phyloP scores from a whole-genome alignment of 1,139 yeast genomes.

The Pichia sp. region DNA sequence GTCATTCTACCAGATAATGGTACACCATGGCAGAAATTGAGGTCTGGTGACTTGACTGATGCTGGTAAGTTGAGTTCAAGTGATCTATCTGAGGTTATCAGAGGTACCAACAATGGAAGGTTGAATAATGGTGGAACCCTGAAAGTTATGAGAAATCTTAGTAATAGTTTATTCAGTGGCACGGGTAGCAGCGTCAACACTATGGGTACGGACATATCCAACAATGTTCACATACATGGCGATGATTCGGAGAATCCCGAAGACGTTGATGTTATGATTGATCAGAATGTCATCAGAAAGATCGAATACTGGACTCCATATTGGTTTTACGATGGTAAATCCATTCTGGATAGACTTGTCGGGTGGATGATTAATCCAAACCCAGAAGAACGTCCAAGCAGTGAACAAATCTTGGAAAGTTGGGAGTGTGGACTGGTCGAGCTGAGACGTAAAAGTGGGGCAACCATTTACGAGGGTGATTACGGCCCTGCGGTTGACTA shows the following conservation, averaged over 20 bases:
- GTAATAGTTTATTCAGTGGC: conserved; percentile 15
- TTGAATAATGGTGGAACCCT: not conserved
- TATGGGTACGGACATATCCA: conserved; percentile 9
- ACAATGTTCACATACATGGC: too few species aligned
- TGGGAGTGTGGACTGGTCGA: conserved; percentile 78
- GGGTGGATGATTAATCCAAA: conserved; percentile 85
- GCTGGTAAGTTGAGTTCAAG: conserved; percentile 83
- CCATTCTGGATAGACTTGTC: conserved; percentile 72
- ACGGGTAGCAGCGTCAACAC: conserved; percentile 17
- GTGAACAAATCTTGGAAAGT: conserved; percentile 56
- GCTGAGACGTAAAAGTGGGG: conserved; percentile 82
- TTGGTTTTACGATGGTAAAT: conserved; percentile 68
- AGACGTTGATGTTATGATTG: too few species aligned
- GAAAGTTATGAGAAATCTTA: conserved; percentile 1
- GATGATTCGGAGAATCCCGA: too few species aligned
- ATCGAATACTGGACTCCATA: conserved; percentile 66
- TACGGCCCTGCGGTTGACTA: conserved; percentile 55
- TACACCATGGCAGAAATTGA: conserved; percentile 89
- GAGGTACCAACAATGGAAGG: not conserved
- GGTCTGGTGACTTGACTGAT: conserved; percentile 93
- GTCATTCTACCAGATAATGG: conserved; percentile 95
- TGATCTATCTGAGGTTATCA: conserved; percentile 34
- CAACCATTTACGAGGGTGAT: conserved; percentile 94
- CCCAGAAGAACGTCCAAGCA: conserved; percentile 78
- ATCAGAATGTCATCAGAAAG: too few species aligned